Conservation (phyloP, 306 rosid genomes). For the Quercus variabilis region DNA sequence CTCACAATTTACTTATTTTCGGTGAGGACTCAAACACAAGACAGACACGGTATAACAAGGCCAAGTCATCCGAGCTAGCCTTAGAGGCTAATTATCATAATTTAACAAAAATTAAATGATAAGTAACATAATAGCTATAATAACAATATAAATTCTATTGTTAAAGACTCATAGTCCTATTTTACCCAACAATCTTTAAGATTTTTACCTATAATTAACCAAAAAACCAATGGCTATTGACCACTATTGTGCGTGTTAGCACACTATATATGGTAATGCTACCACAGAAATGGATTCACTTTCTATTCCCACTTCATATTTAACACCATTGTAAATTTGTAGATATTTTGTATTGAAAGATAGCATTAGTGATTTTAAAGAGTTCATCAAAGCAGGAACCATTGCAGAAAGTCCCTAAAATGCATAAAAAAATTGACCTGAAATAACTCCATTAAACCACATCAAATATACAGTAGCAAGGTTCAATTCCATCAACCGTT, state of each 20-base stretch:
- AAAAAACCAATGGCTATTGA: not conserved
- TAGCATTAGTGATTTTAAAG: not conserved
- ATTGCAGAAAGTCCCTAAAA: not conserved
- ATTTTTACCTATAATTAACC: not conserved
- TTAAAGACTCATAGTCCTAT: not conserved
- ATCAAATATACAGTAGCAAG: not conserved
- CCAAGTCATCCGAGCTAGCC: too few species aligned
- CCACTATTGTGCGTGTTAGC: not conserved
- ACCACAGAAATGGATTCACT: not conserved
- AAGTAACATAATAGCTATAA: not conserved
- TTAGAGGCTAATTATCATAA: not conserved
- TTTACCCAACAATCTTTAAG: not conserved
- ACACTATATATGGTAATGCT: not conserved
- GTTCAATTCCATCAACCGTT: not conserved
- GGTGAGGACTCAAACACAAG: too few species aligned
- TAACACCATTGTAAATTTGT: not conserved
- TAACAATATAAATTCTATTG: not conserved
- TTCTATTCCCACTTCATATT: not conserved
- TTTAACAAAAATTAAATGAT: not conserved
- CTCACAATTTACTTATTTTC: too few species aligned
- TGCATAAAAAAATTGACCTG: not conserved
- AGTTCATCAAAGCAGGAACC: not conserved
- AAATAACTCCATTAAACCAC: not conserved
- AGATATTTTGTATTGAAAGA: not conserved
- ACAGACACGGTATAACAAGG: too few species aligned